Percentiles rank a stretch among this genome's conserved stretches.
Evolutionary conservation across 495 filamentous ascomycete species (phyloP).

Genomic region (Neurospora africana): DNA sequence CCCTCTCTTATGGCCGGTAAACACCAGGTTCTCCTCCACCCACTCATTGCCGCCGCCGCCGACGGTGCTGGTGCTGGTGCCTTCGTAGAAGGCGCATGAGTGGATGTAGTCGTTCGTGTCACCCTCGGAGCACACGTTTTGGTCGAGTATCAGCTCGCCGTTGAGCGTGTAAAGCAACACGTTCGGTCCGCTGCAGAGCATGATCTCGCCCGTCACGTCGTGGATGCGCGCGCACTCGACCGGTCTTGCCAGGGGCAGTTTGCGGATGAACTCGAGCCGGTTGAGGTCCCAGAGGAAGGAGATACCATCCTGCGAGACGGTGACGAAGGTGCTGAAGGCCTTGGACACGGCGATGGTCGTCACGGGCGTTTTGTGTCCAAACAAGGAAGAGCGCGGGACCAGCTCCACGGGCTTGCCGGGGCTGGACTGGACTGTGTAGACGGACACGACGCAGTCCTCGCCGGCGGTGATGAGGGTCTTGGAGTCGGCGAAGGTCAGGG

Average conservation of each 20-base stretch:
- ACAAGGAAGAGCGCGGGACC: slow-evolving; percentile 67
- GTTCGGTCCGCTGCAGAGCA: slow-evolving; percentile 65
- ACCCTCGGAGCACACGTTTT: slow-evolving; percentile 52
- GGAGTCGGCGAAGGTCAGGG: slow-evolving; percentile 74
- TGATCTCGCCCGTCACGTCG: slow-evolving; percentile 78
- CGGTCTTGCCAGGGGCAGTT: slow-evolving; percentile 42
- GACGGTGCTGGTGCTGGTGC: slow-evolving; percentile 16
- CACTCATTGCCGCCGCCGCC: slow-evolving; percentile 64
- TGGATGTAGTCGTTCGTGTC: slow-evolving; percentile 47
- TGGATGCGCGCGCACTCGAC: slow-evolving; percentile 75
- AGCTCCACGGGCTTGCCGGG: slow-evolving; percentile 62
- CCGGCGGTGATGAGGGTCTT: slow-evolving; percentile 84
- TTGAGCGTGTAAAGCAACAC: slow-evolving; percentile 82
- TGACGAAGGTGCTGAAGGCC: slow-evolving; percentile 77
- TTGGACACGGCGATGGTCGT: slow-evolving; percentile 72
- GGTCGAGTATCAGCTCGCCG: slow-evolving; percentile 67
- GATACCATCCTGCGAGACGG: slow-evolving; percentile 67
- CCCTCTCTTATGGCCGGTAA: slow-evolving; percentile 79
- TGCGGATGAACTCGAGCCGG: slow-evolving; percentile 71
- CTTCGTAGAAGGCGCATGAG: slow-evolving; percentile 89
- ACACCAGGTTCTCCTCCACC: slow-evolving; percentile 74
- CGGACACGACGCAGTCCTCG: slow-evolving; percentile 78
- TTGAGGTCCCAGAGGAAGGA: slow-evolving; percentile 93
- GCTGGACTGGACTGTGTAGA: slow-evolving; percentile 55
- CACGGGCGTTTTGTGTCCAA: slow-evolving; percentile 78